Conservation (phyloP, 306 rosid species). For the Castanea sativa region DNA sequence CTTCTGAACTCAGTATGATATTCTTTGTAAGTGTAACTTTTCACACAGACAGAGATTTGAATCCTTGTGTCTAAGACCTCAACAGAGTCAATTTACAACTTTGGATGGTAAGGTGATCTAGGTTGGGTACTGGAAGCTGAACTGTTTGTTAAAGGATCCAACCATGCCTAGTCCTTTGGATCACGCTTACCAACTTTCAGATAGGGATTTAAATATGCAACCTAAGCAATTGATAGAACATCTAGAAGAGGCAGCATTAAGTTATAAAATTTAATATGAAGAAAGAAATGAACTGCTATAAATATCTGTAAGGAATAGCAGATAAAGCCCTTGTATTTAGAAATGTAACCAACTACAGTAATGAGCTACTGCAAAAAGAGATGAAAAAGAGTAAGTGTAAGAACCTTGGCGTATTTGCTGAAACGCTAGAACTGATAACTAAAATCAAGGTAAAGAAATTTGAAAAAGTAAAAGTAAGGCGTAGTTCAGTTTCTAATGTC, state of each 20-base stretch:
- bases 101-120: background rate
- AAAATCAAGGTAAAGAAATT: background rate
- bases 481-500: background rate
- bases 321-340: background rate
- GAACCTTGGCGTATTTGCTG: background rate
- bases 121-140: background rate
- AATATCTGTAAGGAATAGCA: background rate
- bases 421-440: background rate
- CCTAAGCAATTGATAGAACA: background rate
- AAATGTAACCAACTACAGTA: background rate
- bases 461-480: background rate
- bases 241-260: background rate
- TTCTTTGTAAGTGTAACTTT: background rate
- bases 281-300: background rate
- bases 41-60: background rate
- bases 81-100: background rate
- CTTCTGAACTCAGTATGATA: background rate
- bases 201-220: background rate
- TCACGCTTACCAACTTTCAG: background rate
- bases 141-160: background rate
- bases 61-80: background rate
- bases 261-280: background rate
- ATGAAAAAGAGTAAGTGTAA: background rate
- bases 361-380: background rate
- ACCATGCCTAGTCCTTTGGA: background rate